Percentiles rank a stretch among this genome's conserved stretches.
Evolutionary conservation across 768 basidiomycete species (phyloP).

Genomic region (Lactifluus subvellereus): DNA sequence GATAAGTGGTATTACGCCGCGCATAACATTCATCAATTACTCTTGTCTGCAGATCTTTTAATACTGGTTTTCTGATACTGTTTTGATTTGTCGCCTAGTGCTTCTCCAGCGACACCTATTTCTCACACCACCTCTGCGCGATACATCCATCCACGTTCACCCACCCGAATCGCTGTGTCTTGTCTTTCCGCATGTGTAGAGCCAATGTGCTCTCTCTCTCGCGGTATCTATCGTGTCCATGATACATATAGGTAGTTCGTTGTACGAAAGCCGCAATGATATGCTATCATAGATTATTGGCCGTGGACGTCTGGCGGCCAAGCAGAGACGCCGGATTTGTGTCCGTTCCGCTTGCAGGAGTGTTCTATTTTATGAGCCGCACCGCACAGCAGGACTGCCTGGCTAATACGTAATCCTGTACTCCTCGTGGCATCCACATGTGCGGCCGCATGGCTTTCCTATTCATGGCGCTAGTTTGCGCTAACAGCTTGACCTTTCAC

Average conservation of each 20-base stretch:
- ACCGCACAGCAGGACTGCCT: no score
- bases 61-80: slow-evolving; percentile 7
- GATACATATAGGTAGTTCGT: slow-evolving; percentile 1
- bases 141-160: slow-evolving; percentile 6
- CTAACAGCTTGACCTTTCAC: background rate
- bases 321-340: no score
- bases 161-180: background rate
- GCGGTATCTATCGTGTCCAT: slow-evolving; percentile 2
- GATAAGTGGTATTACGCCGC: background rate
- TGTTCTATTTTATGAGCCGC: no score
- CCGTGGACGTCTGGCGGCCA: background rate
- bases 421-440: no score
- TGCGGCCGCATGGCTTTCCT: no score
- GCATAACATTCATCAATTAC: no score
- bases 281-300: background rate
- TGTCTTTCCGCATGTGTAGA: background rate
- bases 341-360: no score
- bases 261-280: slow-evolving; percentile 10
- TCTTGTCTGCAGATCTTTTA: background rate
- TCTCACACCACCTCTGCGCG: background rate
- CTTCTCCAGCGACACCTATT: slow-evolving; percentile 14
- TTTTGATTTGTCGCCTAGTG: slow-evolving; percentile 10
- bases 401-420: no score
- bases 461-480: background rate
- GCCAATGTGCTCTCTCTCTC: background rate